A percentile compares a stretch with the other conserved stretches of the same genome.
Evolutionary conservation across 2,329 filamentous ascomycete species (phyloP).

Genomic region (Calonectria fujianensis): DNA sequence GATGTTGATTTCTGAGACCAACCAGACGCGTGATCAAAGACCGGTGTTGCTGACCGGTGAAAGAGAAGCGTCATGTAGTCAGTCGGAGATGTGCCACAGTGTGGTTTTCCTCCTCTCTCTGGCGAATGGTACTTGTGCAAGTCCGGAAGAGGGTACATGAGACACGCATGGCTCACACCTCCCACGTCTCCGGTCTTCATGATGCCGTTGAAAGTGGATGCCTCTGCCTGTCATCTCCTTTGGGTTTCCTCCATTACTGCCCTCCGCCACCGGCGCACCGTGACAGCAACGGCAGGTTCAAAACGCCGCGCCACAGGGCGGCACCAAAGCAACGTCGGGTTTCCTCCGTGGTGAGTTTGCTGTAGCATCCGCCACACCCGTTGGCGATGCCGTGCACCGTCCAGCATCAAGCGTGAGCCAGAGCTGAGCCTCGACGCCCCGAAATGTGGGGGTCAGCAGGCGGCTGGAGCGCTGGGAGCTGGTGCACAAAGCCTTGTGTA

Average conservation of each 20-base stretch:
- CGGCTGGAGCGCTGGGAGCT: constrained; percentile 17
- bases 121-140: constrained; percentile 22
- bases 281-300: constrained; percentile 6
- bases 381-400: constrained; percentile 28
- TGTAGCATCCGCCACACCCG: constrained; percentile 31
- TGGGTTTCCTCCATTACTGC: constrained; percentile 5
- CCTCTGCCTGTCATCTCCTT: constrained; percentile 21
- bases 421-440: constrained; percentile 24
- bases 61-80: constrained; percentile 22
- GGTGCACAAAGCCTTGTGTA: constrained; percentile 33
- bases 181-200: constrained; percentile 3
- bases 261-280: constrained; percentile 8
- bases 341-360: constrained; percentile 1
- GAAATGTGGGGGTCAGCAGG: constrained; percentile 36
- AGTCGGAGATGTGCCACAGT: constrained; percentile 32
- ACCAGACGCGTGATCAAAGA: constrained; percentile 49
- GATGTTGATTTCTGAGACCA: constrained; percentile 45
- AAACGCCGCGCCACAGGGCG: constrained; percentile 28
- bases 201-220: constrained; percentile 20
- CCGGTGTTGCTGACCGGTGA: constrained; percentile 44
- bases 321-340: constrained; percentile 26
- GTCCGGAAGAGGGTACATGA: neutral
- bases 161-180: constrained; percentile 23
- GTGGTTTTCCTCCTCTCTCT: constrained; percentile 9
- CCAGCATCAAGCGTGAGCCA: constrained; percentile 26